Conservation (phyloP, 2,329 filamentous ascomycete genomes). For the Hymenoscyphus occultus region DNA sequence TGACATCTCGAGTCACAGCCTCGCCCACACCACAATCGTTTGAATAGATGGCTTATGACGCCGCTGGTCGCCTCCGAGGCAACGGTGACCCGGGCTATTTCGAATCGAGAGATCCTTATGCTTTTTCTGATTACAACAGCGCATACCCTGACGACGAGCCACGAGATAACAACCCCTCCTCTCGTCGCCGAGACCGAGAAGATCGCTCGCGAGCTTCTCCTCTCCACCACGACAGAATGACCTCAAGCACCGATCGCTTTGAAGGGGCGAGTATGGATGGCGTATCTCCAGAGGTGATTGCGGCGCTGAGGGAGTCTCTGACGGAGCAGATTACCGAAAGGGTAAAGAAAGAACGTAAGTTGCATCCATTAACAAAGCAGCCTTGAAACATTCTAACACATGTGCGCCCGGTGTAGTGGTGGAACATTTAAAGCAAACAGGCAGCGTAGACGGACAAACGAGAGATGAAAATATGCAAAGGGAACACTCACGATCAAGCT, state of each 20-base stretch:
- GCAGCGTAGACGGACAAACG: conserved; percentile 31
- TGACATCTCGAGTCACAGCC: conserved; percentile 22
- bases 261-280: conserved; percentile 28
- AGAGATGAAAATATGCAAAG: conserved; percentile 37
- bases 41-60: conserved; percentile 23
- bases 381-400: conserved; percentile 15
- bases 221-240: conserved; percentile 22
- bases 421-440: conserved; percentile 38
- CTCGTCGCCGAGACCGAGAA: conserved; percentile 22
- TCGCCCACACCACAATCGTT: conserved; percentile 23
- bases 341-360: conserved; percentile 52
- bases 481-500: conserved; percentile 43
- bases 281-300: conserved; percentile 58
- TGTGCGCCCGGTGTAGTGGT: conserved; percentile 26
- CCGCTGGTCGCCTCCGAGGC: conserved; percentile 27
- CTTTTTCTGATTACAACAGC: conserved; percentile 24
- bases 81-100: conserved; percentile 25
- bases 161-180: conserved; percentile 25
- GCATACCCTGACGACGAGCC: conserved; percentile 25
- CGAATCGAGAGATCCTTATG: conserved; percentile 18
- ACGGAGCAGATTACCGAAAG: conserved; percentile 53
- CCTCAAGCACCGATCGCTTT: conserved; percentile 19
- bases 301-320: conserved; percentile 48
- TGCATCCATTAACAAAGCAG: conserved; percentile 31
- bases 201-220: conserved; percentile 24